Conservation (phyloP, 2,329 filamentous ascomycete species). For the Fusarium newnesense region DNA sequence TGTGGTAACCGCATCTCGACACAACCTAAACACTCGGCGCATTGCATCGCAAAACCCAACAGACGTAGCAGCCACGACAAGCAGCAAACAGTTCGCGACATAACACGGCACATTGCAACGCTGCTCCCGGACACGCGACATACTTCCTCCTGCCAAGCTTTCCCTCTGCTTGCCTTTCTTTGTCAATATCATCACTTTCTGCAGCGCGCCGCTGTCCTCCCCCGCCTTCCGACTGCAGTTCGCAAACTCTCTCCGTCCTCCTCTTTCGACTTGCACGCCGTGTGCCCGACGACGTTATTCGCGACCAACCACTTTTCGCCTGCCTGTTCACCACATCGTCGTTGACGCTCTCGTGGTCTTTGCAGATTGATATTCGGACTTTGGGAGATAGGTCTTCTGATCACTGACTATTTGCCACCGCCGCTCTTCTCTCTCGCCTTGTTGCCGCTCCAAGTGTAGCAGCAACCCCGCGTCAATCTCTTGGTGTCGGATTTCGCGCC, state of each 20-base stretch:
- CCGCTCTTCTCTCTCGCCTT: slow-evolving; percentile 20
- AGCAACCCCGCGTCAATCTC: slow-evolving; percentile 42
- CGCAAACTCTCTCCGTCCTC: slow-evolving; percentile 16
- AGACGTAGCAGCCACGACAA: slow-evolving; percentile 28
- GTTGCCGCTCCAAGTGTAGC: slow-evolving; percentile 31
- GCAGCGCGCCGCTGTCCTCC: slow-evolving; percentile 38
- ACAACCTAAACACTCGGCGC: slow-evolving; percentile 38
- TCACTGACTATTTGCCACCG: slow-evolving; percentile 36
- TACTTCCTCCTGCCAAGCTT: slow-evolving; percentile 12
- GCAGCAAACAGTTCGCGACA: slow-evolving; percentile 31
- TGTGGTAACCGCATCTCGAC: slow-evolving; percentile 43
- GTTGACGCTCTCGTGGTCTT: slow-evolving; percentile 20
- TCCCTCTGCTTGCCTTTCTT: slow-evolving; percentile 4
- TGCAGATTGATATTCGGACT: slow-evolving; percentile 22
- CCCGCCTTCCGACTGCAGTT: slow-evolving; percentile 40
- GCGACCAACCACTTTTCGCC: slow-evolving; percentile 21
- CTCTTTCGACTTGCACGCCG: slow-evolving; percentile 17
- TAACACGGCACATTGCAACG: slow-evolving; percentile 34
- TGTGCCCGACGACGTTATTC: slow-evolving; percentile 18
- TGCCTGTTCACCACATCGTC: slow-evolving; percentile 3
- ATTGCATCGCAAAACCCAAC: slow-evolving; percentile 33
- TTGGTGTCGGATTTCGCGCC: slow-evolving; percentile 40
- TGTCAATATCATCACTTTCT: slow-evolving; percentile 25
- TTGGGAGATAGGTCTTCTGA: slow-evolving; percentile 25
- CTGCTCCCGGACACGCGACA: slow-evolving; percentile 37